A percentile compares a stretch with the other conserved stretches of the same genome.
phyloP scores from a whole-genome alignment of 2,329 filamentous ascomycete genomes.

The Leptographium lundbergii region DNA sequence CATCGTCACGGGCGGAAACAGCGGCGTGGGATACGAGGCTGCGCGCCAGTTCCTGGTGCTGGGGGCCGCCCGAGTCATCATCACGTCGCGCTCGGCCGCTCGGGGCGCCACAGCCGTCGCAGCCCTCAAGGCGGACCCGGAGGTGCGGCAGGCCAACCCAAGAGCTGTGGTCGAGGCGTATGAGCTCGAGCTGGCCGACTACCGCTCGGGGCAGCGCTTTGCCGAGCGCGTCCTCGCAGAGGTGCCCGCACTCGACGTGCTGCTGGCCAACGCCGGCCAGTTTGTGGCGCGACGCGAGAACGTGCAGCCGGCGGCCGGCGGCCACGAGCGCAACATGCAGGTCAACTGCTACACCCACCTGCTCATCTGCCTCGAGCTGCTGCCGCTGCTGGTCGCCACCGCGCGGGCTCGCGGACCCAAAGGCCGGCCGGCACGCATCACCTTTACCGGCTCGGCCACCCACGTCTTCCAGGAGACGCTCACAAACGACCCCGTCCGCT shows the following conservation, averaged over 20 bases:
- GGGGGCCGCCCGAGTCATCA: background rate
- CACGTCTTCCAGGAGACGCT: background rate
- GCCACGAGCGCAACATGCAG: conserved; percentile 1
- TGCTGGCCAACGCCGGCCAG: background rate
- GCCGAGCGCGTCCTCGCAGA: background rate
- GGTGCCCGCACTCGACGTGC: background rate
- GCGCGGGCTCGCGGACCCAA: background rate
- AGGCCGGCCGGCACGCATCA: background rate
- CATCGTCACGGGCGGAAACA: background rate
- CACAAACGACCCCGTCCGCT: background rate
- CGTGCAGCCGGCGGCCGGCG: background rate
- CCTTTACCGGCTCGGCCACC: background rate
- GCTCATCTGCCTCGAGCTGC: background rate
- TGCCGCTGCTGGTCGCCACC: background rate
- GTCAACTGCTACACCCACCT: background rate
- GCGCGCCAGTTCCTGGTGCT: background rate
- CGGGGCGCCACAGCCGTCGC: background rate
- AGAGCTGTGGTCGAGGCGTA: background rate
- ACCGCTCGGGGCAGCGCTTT: background rate
- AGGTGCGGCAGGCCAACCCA: background rate
- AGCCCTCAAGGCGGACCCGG: background rate
- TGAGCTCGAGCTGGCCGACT: background rate
- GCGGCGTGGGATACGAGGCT: background rate
- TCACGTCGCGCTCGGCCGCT: background rate
- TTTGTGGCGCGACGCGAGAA: background rate